These are phyloP conservation scores for Saturnispora silvae DNA, from an alignment of 805 yeast genomes.

Conservation along the genomic window DNA sequence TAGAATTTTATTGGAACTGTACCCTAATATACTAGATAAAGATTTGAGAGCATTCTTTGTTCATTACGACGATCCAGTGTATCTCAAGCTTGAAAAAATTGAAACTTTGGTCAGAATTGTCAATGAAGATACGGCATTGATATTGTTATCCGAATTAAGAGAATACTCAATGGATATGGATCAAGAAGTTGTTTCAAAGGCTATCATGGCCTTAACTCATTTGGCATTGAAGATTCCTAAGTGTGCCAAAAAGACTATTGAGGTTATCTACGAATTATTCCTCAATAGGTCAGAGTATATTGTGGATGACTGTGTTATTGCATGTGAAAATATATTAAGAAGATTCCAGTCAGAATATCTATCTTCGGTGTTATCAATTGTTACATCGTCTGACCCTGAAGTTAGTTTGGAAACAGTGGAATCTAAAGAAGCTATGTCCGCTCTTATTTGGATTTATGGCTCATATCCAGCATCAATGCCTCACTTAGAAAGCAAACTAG, in stretches of 20 bases:
- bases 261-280: slow-evolving; percentile 45
- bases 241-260: slow-evolving; percentile 47
- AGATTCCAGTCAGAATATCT: slow-evolving; percentile 47
- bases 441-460: slow-evolving; percentile 63
- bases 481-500: slow-evolving; percentile 37
- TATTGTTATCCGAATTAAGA: slow-evolving; percentile 58
- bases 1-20: slow-evolving; percentile 77
- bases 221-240: slow-evolving; percentile 54
- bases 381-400: slow-evolving; percentile 23
- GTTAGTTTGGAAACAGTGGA: slow-evolving; percentile 36
- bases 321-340: slow-evolving; percentile 55
- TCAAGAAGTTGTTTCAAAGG: slow-evolving; percentile 57
- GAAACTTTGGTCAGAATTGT: slow-evolving; percentile 66
- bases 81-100: slow-evolving; percentile 64
- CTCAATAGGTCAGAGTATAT: slow-evolving; percentile 55
- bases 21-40: slow-evolving; percentile 65
- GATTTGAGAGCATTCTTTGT: slow-evolving; percentile 86
- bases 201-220: slow-evolving; percentile 60
- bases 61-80: slow-evolving; percentile 76
- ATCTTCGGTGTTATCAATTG: slow-evolving; percentile 44
- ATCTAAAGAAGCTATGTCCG: slow-evolving; percentile 41
- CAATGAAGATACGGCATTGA: slow-evolving; percentile 44
- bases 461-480: slow-evolving; percentile 57
- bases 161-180: slow-evolving; percentile 85
- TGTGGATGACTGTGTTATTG: slow-evolving; percentile 49